Percentiles rank a stretch among this genome's conserved stretches.
phyloP scores from a whole-genome alignment of 2,329 filamentous ascomycete species.

The Didymellaceae sp. region DNA sequence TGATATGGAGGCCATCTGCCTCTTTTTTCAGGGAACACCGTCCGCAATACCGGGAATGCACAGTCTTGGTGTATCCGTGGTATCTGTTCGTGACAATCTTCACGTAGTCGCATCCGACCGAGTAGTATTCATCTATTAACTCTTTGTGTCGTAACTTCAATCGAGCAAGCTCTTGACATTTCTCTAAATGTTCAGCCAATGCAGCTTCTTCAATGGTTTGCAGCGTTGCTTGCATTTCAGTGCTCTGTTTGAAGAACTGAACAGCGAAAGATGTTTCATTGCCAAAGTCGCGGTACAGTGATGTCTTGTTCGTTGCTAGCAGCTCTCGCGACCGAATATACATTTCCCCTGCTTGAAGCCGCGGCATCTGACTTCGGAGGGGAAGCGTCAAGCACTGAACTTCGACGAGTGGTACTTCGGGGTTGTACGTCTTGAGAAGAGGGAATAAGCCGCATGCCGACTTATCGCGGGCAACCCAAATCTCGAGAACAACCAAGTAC shows the following conservation, averaged over 20 bases:
- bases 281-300: constrained; percentile 51
- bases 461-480: constrained; percentile 66
- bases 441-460: constrained; percentile 49
- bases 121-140: constrained; percentile 21
- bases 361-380: constrained; percentile 53
- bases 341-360: constrained; percentile 55
- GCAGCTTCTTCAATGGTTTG: constrained; percentile 52
- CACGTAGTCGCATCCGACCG: constrained; percentile 18
- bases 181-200: constrained; percentile 15
- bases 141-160: constrained; percentile 20
- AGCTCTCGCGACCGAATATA: constrained; percentile 53
- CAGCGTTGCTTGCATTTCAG: constrained; percentile 47
- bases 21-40: constrained; percentile 39
- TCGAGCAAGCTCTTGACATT: constrained; percentile 27
- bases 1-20: constrained; percentile 55
- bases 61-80: constrained; percentile 8
- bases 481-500: constrained; percentile 62
- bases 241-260: constrained; percentile 56
- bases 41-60: constrained; percentile 21
- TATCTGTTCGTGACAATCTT: constrained; percentile 3
- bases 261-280: constrained; percentile 53
- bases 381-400: constrained; percentile 58
- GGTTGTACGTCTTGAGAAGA: constrained; percentile 56
- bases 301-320: constrained; percentile 18
- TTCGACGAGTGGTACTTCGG: constrained; percentile 51